phyloP scores from a whole-genome alignment of 2,329 filamentous ascomycete genomes.

The Teratosphaeria epicoccoides region DNA sequence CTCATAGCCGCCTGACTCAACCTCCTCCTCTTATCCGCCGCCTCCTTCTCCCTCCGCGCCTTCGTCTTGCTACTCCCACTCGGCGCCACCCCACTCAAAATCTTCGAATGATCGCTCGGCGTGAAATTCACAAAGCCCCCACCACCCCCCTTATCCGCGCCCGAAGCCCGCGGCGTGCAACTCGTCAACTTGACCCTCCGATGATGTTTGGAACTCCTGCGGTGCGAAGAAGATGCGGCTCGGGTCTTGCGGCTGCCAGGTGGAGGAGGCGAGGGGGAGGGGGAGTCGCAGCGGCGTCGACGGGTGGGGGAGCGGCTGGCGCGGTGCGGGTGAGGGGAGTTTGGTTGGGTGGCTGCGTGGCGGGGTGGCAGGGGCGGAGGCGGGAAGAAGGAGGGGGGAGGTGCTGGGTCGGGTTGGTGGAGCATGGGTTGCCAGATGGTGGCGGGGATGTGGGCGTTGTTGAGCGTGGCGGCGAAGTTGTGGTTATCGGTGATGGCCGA shows the following conservation, averaged over 20 bases:
- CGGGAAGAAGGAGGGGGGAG: constrained; percentile 2
- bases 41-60: constrained; percentile 80
- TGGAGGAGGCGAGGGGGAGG: constrained; percentile 19
- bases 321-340: constrained; percentile 12
- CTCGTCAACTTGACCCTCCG: constrained; percentile 21
- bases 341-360: constrained; percentile 5
- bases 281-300: constrained; percentile 11
- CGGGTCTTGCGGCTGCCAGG: constrained; percentile 14
- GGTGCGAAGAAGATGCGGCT: constrained; percentile 4
- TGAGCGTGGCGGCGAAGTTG: constrained; percentile 5
- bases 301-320: constrained; percentile 7
- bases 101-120: constrained; percentile 61
- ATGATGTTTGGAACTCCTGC: constrained; percentile 15
- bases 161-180: constrained; percentile 17
- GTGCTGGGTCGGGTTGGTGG: neutral
- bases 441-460: constrained; percentile 7
- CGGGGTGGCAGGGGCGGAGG: constrained; percentile 4
- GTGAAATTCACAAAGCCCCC: constrained; percentile 92
- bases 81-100: constrained; percentile 84
- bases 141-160: constrained; percentile 32
- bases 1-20: constrained; percentile 58
- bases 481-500: constrained; percentile 15
- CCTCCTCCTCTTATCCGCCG: constrained; percentile 60
- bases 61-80: constrained; percentile 91
- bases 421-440: constrained; percentile 3